Conservation (phyloP, 2,329 filamentous ascomycete genomes). For the Xylariaceae sp. region DNA sequence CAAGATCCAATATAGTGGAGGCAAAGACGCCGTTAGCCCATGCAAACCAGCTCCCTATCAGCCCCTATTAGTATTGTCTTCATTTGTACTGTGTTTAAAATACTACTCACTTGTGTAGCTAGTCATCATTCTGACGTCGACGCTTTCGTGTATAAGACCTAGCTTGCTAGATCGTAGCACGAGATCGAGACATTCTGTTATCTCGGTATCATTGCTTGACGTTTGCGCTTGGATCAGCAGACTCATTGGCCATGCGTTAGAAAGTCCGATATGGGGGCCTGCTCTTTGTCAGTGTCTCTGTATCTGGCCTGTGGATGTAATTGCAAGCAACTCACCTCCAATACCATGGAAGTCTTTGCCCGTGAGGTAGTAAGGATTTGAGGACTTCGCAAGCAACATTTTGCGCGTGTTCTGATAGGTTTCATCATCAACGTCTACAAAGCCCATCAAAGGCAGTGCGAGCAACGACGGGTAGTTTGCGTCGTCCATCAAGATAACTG, state of each 20-base stretch:
- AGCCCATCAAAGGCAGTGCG: slow-evolving; percentile 75
- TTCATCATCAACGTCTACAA: slow-evolving; percentile 60
- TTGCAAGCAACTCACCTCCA: slow-evolving; percentile 60
- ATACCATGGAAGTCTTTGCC: slow-evolving; percentile 81
- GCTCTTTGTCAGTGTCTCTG: slow-evolving; percentile 5
- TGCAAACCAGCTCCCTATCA: slow-evolving; percentile 79
- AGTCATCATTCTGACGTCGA: slow-evolving; percentile 68
- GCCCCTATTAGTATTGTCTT: slow-evolving; percentile 11
- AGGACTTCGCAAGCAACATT: slow-evolving; percentile 67
- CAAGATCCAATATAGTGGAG: slow-evolving; percentile 85
- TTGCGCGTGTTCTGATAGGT: slow-evolving; percentile 85
- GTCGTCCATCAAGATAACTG: slow-evolving; percentile 82
- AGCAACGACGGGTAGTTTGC: slow-evolving; percentile 82
- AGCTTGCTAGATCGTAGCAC: slow-evolving; percentile 74
- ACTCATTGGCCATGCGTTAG: slow-evolving; percentile 96
- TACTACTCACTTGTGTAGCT: slow-evolving; percentile 68
- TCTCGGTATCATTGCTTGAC: slow-evolving; percentile 78
- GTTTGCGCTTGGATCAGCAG: slow-evolving; percentile 90
- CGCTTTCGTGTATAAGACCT: slow-evolving; percentile 87
- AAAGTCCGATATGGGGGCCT: slow-evolving; percentile 73
- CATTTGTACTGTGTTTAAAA: background rate
- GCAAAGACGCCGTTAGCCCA: slow-evolving; percentile 98
- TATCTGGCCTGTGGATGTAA: slow-evolving; percentile 4
- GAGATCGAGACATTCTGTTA: slow-evolving; percentile 65
- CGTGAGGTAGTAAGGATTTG: slow-evolving; percentile 85